phyloP scores from a whole-genome alignment of 2,329 filamentous ascomycete species.

The Pseudogymnoascus sp. region DNA sequence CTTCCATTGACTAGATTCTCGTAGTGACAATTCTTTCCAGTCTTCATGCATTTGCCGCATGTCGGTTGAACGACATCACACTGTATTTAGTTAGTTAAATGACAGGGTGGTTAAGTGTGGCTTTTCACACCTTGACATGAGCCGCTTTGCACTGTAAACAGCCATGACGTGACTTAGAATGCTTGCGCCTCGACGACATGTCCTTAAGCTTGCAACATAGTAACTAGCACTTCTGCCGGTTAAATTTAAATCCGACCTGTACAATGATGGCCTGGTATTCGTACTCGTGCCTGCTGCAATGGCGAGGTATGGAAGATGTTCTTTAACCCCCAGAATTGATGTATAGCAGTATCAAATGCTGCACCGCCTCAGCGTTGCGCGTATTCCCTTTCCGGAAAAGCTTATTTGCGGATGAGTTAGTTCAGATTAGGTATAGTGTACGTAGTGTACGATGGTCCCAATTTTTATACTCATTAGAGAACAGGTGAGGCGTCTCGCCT shows the following conservation, averaged over 20 bases:
- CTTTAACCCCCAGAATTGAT: background rate
- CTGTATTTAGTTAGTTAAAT: background rate
- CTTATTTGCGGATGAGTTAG: background rate
- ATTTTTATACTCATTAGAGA: no score
- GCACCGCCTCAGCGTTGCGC: background rate
- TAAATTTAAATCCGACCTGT: background rate
- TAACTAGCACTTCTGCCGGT: background rate
- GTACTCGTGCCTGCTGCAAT: background rate
- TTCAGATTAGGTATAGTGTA: conserved; percentile 2
- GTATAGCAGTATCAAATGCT: background rate
- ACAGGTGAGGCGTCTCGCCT: no score
- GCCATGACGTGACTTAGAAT: conserved; percentile 16
- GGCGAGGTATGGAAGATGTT: background rate
- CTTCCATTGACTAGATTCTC: background rate
- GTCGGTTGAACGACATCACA: conserved; percentile 12
- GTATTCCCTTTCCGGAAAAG: background rate
- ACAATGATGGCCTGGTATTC: background rate
- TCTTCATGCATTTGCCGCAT: conserved; percentile 12
- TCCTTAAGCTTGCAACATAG: background rate
- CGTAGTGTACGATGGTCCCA: background rate
- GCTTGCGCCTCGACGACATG: conserved; percentile 14
- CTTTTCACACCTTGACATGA: conserved; percentile 13
- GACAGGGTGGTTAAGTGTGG: background rate
- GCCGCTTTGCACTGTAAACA: conserved; percentile 16
- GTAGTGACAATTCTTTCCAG: conserved; percentile 11